Evolutionary conservation across 1,139 yeast species (phyloP), one percentile per base, ranked within the genome.

Genomic region (Protomyces lactucae-debilis): DNA sequence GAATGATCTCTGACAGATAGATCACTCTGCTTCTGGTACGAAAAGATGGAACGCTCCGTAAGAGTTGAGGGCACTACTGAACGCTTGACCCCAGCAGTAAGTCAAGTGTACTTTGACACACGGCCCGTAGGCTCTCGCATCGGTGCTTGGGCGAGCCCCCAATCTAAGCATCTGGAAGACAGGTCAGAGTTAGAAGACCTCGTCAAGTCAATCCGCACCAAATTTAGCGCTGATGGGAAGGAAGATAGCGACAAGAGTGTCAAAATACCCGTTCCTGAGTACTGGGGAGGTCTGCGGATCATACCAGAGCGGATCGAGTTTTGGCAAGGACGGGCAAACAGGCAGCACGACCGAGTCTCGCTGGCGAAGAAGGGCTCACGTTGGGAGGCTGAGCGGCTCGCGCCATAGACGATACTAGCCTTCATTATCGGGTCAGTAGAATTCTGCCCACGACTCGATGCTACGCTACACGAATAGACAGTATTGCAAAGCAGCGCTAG

Each of bases 111-210:
- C 76, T 93, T 84, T 76, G 82, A 83, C 64, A 87, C 96, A 0
- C 82, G 99, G 72, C 98, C 99, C 43, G 80, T 96, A 67, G 97
- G 95, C 4, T 88, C 96, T 25, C 85, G 88, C 73, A 85, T 93
- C 67, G 98, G 99, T 28, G 99, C 99, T 0, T 92, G 97, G 97
- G 88, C 98, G 0, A 86, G 95, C 54, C 95, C 96, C 1, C 99
- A 93, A 78, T 85, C 92, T 52, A 79, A 81, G 65, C 80, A 78
- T 0, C 79, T 93, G 39, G 72, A 74, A 23, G 75, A 79, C 51
- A 80, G 97, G 69, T 81, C 82, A 18, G 87, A 83, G 68, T 81
- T 93, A 67, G 89, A 91, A 59, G 72, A 74, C 0, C 72, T 79
- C 60, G 75, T 80, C 57, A 73, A 77, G n/a, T 73, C 78, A 45